Conservation (phyloP, 169 alveolate species). For the Plasmodium vinckei region DNA sequence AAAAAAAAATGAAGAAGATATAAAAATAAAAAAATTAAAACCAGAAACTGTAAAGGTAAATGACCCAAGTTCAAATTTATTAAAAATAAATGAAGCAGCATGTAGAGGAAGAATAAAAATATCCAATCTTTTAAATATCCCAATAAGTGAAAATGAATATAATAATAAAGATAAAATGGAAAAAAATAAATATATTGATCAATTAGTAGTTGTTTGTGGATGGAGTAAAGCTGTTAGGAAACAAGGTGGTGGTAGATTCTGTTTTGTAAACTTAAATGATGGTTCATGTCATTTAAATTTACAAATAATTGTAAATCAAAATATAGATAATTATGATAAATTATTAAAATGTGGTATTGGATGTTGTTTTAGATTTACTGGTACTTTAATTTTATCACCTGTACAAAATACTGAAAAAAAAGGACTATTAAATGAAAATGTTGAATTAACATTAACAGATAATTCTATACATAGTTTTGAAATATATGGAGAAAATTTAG, state of each 20-base stretch:
- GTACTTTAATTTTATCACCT: conserved; percentile 94
- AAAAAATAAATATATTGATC: conserved; percentile 77
- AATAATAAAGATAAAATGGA: conserved; percentile 17
- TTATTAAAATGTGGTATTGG: conserved; percentile 86
- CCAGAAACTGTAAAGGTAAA: conserved; percentile 25
- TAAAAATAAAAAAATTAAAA: conserved; percentile 33
- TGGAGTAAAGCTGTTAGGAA: conserved; percentile 96
- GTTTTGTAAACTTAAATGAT: conserved; percentile 95
- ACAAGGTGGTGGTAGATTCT: conserved; percentile 94
- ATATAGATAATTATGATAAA: conserved; percentile 87
- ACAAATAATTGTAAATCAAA: conserved; percentile 94
- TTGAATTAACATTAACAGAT: conserved; percentile 78
- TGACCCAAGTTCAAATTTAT: conserved; percentile 17
- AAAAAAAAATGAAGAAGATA: conserved; percentile 29
- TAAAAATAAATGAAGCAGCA: conserved; percentile 27
- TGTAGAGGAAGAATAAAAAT: conserved; percentile 50
- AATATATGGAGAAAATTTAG: conserved; percentile 89
- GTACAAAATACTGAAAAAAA: conserved; percentile 89
- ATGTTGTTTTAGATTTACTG: conserved; percentile 90
- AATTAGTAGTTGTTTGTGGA: conserved; percentile 92
- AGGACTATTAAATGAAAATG: conserved; percentile 76
- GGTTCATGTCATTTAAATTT: conserved; percentile 94
- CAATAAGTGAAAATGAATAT: conserved; percentile 54
- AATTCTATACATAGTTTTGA: conserved; percentile 77
- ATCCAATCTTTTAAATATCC: conserved; percentile 35